Base-by-base conservation (phyloP, 805 yeast species). In the Blastobotrys parvus region DNA sequence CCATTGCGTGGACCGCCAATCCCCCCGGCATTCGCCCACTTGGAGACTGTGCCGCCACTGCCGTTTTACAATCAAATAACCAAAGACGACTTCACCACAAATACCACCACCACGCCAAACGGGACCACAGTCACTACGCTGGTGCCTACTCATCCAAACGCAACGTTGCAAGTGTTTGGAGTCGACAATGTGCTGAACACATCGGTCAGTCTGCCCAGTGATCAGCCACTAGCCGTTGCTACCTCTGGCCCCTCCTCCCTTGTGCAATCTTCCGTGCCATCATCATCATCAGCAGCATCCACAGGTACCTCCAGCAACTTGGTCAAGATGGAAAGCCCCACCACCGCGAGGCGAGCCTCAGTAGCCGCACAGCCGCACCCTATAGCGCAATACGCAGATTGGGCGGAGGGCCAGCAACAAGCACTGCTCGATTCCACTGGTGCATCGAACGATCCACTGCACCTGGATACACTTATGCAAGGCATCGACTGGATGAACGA, bases 51-150 rank as follows among this genome's bases (percentile, higher is more conserved):
- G 4, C 74, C 74, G 17, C 96, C 97, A 7, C 65, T 88, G 36
- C 96, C 97, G 6, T 82, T 88, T 56, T 88, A 87, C 62, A 85
- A 84, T 57, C 95, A 88, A 60, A 88, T 88, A 56, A 82, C 89
- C 23, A 80, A 78, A 53, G 96, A 88, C 59, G 90, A 86, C 59
- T 88, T 86, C 65, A 82, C 81, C 40, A 81, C 95, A 0, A 77
- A 83, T 23, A 81, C 88, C 1, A 78, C 86, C 2, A 88, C 94
- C 0, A 82, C 95, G 0, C 95, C 95, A 1, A 85, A 85, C 52
- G 97, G 97, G 43, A 88, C 96, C 0, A 85, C 96, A 0, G 73
- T 87, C 18, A 88, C 96, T 0, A 87, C 89, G 0, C 71, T 88
- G 50, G 89, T 86, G 1, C 96, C 95, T 2, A 86, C 0, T 82